Evolutionary conservation across 345 rosid genomes (phyloP).

Genomic region (Odontarrhena argentea): DNA sequence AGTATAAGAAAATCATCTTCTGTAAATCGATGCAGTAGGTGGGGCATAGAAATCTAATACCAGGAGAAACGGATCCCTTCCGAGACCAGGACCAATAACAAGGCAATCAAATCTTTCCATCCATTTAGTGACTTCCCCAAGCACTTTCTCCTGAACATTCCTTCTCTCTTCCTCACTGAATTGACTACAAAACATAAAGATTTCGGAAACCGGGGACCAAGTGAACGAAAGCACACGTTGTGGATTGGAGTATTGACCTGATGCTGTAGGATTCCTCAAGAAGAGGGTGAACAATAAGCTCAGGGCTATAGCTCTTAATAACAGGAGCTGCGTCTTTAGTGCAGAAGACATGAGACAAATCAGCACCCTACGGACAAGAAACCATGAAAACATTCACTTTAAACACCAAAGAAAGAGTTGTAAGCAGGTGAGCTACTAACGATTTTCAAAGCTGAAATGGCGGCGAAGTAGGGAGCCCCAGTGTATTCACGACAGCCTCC

Average conservation of each 20-base stretch:
- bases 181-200: slow-evolving; percentile 22
- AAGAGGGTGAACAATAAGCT: slow-evolving; percentile 89
- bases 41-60: slow-evolving; percentile 41
- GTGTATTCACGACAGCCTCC: slow-evolving; percentile 99
- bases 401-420: slow-evolving; percentile 3
- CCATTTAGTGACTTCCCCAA: slow-evolving; percentile 88
- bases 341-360: slow-evolving; percentile 96
- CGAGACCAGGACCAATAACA: slow-evolving; percentile 96
- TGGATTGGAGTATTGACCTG: slow-evolving; percentile 46
- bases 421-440: slow-evolving; percentile 43
- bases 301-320: slow-evolving; percentile 96
- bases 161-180: slow-evolving; percentile 60
- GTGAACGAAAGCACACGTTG: neutral
- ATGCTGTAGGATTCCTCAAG: slow-evolving; percentile 81
- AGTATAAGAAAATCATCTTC: neutral
- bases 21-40: slow-evolving; percentile 11
- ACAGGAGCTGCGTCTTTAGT: slow-evolving; percentile 95
- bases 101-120: slow-evolving; percentile 96
- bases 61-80: slow-evolving; percentile 90
- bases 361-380: slow-evolving; percentile 66
- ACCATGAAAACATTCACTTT: neutral
- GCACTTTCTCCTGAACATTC: slow-evolving; percentile 50
- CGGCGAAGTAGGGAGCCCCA: slow-evolving; percentile 96
- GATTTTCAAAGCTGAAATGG: slow-evolving; percentile 93
- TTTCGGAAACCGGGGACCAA: neutral